Evolutionary conservation across 768 basidiomycete species (phyloP).

Genomic region (Lactifluus pinguis): DNA sequence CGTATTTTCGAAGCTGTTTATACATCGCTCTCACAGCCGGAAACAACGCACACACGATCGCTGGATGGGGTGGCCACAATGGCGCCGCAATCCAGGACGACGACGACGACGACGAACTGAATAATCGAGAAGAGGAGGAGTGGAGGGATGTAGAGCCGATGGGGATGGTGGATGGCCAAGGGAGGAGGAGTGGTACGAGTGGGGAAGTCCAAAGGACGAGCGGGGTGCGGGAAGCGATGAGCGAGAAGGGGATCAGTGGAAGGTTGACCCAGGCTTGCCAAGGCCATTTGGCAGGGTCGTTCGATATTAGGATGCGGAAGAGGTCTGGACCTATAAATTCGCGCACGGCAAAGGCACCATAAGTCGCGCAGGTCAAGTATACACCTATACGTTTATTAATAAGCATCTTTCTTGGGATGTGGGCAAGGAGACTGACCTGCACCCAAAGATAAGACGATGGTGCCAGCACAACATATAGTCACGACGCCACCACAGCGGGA

Average conservation of each 20-base stretch:
- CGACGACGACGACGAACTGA: neutral
- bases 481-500: conserved; percentile 45
- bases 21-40: conserved; percentile 25
- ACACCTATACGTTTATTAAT: conserved; percentile 28
- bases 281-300: conserved; percentile 67
- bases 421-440: conserved; percentile 40
- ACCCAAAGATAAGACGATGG: conserved; percentile 45
- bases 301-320: conserved; percentile 45
- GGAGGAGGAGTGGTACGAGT: conserved; percentile 26
- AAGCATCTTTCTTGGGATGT: too few species aligned
- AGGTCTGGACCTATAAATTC: conserved; percentile 62
- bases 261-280: conserved; percentile 70
- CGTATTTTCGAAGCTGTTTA: conserved; percentile 13
- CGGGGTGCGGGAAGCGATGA: conserved; percentile 47
- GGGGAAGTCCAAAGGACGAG: conserved; percentile 24
- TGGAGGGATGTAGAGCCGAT: neutral
- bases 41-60: conserved; percentile 24
- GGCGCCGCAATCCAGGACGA: conserved; percentile 12
- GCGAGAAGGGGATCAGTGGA: conserved; percentile 57
- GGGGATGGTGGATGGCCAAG: conserved; percentile 25
- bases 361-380: conserved; percentile 47
- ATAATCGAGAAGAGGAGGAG: neutral
- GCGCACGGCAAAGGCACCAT: conserved; percentile 63
- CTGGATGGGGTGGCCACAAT: conserved; percentile 29
- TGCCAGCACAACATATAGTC: conserved; percentile 41